phyloP scores from a whole-genome alignment of 331 rosid species.

The Malus hybrid region DNA sequence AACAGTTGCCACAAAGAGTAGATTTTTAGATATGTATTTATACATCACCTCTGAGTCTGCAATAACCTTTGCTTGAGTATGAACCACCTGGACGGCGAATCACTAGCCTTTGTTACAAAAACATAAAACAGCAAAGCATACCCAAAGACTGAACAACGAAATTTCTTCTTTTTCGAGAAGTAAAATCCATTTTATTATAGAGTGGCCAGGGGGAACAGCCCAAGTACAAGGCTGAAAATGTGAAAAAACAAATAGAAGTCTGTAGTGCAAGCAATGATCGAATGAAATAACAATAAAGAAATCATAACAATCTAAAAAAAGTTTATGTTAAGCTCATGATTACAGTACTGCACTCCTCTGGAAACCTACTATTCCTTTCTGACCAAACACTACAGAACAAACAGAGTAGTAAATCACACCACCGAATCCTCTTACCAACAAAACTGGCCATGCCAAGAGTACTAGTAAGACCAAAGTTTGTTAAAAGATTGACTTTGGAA shows the following conservation, averaged over 20 bases:
- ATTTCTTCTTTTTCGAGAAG: not conserved
- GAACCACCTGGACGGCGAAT: slow-evolving; percentile 62
- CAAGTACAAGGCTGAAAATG: not conserved
- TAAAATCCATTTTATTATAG: not conserved
- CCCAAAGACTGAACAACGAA: not conserved
- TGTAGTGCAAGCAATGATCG: not conserved
- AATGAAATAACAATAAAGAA: not conserved
- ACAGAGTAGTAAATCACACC: not conserved
- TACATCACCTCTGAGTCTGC: slow-evolving; percentile 88
- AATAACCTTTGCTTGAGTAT: slow-evolving; percentile 89
- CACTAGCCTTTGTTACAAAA: slow-evolving; percentile 2
- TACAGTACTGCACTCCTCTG: not conserved
- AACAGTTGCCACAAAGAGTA: slow-evolving; percentile 88
- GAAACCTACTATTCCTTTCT: not conserved
- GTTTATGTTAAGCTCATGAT: not conserved
- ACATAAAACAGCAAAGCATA: not conserved
- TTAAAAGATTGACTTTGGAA: not conserved
- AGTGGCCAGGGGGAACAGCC: not conserved
- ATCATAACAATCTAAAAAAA: not conserved
- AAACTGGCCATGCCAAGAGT: not conserved
- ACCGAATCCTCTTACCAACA: not conserved
- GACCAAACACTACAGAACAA: not conserved
- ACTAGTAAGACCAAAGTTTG: not conserved
- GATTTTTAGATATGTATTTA: slow-evolving; percentile 72
- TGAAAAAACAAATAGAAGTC: not conserved